These are phyloP conservation scores for Bruguiera hainesii DNA, from an alignment of 441 rosid genomes.

Conservation along the genomic window DNA sequence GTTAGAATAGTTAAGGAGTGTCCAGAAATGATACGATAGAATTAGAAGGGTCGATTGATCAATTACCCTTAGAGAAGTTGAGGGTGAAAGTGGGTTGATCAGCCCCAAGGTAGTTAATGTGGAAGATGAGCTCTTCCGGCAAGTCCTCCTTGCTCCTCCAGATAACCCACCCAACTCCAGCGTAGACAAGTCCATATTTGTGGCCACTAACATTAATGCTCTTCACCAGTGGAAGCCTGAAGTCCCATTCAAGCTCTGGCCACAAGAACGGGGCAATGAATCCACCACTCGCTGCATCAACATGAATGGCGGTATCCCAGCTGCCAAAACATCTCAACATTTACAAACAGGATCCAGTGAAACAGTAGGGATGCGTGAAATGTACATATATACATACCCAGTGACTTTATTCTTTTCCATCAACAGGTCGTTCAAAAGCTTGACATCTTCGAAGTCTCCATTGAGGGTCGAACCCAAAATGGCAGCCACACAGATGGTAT, in stretches of 20 bases:
- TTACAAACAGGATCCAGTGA: no score
- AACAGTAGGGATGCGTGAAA: neutral
- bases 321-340: conserved; percentile 28
- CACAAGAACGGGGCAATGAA: conserved; percentile 84
- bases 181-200: conserved; percentile 87
- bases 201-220: conserved; percentile 95
- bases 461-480: conserved; percentile 88
- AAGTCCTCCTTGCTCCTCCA: conserved; percentile 92
- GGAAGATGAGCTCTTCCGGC: conserved; percentile 94
- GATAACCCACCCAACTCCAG: conserved; percentile 89
- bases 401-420: conserved; percentile 64
- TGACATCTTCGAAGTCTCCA: conserved; percentile 90
- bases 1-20: no score
- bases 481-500: conserved; percentile 91
- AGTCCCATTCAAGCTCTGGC: conserved; percentile 93
- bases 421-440: conserved; percentile 65
- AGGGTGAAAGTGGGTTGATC: conserved; percentile 98
- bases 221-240: conserved; percentile 77
- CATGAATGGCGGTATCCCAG: conserved; percentile 90
- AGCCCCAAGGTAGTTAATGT: conserved; percentile 86
- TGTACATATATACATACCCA: conserved; percentile 38
- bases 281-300: conserved; percentile 97
- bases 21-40: neutral
- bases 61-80: conserved; percentile 78
- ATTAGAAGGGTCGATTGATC: neutral